A percentile compares a stretch with the other conserved stretches of the same genome.
These are phyloP conservation scores for Beauveria rudraprayagi DNA, from an alignment of 2,329 filamentous ascomycete genomes.

Conservation along the genomic window DNA sequence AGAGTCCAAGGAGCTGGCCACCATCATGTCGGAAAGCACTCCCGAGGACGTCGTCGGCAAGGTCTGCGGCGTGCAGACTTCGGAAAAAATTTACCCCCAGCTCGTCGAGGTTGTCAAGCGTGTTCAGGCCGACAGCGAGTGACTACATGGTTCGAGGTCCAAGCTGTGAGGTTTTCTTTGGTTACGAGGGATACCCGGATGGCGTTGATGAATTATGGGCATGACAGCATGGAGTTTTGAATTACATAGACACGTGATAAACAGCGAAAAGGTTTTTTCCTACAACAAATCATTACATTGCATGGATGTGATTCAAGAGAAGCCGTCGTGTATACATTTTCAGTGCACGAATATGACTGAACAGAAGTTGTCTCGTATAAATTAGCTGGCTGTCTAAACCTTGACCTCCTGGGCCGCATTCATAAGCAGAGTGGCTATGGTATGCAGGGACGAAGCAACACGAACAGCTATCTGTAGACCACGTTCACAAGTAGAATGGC, in stretches of 20 bases:
- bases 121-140: constrained; percentile 60
- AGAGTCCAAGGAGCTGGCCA: constrained; percentile 77
- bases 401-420: too few relatives aligned
- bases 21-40: constrained; percentile 68
- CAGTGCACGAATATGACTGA: too few relatives aligned
- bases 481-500: too few relatives aligned
- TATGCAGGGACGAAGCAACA: too few relatives aligned
- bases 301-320: neutral
- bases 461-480: too few relatives aligned
- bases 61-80: constrained; percentile 71
- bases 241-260: neutral
- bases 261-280: neutral
- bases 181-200: neutral
- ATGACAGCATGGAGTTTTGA: constrained; percentile 2
- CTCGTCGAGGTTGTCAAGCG: constrained; percentile 73
- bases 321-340: too few relatives aligned
- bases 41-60: constrained; percentile 69
- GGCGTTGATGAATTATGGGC: constrained; percentile 2
- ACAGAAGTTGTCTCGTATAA: too few relatives aligned
- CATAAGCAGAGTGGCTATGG: too few relatives aligned
- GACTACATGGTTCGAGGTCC: constrained; percentile 20
- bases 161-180: neutral
- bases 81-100: constrained; percentile 68
- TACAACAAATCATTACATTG: neutral
- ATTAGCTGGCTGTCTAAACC: too few relatives aligned